Conservation (phyloP, 2,329 filamentous ascomycete species). For the Ascochyta fabae region DNA sequence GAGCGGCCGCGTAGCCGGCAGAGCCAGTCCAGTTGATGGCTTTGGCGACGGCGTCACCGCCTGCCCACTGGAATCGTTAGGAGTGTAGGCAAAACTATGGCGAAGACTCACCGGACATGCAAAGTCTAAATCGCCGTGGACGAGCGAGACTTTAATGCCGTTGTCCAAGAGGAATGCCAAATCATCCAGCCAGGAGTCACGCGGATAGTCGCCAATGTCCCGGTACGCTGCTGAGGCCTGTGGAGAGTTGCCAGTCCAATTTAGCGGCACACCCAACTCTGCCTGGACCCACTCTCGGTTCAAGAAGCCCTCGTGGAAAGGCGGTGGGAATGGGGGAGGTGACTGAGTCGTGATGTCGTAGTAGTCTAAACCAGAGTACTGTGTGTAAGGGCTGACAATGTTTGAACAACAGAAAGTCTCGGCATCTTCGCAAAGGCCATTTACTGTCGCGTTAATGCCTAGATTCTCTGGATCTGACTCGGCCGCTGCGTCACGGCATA, state of each 20-base stretch:
- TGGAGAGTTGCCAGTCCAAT: constrained; percentile 40
- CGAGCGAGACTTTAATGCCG: constrained; percentile 28
- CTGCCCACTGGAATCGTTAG: constrained; percentile 45
- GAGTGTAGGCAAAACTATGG: constrained; percentile 11
- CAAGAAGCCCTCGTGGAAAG: constrained; percentile 25
- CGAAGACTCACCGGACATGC: constrained; percentile 43
- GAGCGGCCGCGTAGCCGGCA: constrained; percentile 20
- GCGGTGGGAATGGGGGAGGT: constrained; percentile 28
- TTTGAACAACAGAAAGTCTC: constrained; percentile 52
- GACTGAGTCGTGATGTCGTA: constrained; percentile 27
- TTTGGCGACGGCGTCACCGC: constrained; percentile 49
- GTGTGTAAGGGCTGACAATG: constrained; percentile 26
- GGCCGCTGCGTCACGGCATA: constrained; percentile 19
- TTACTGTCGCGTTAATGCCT: constrained; percentile 26
- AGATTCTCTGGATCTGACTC: constrained; percentile 48
- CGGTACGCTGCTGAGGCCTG: constrained; percentile 29
- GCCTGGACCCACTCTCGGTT: constrained; percentile 61
- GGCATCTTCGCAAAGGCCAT: constrained; percentile 57
- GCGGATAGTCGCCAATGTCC: constrained; percentile 51
- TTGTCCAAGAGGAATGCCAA: constrained; percentile 55
- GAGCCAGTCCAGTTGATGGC: constrained; percentile 48
- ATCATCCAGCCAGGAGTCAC: constrained; percentile 50
- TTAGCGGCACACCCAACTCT: constrained; percentile 65
- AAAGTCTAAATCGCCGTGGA: constrained; percentile 50
- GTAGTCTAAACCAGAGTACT: constrained; percentile 26